A percentile compares a stretch with the other conserved stretches of the same genome.
phyloP scores from a whole-genome alignment of 2,329 filamentous ascomycete species.

The Triangularia setosa region DNA sequence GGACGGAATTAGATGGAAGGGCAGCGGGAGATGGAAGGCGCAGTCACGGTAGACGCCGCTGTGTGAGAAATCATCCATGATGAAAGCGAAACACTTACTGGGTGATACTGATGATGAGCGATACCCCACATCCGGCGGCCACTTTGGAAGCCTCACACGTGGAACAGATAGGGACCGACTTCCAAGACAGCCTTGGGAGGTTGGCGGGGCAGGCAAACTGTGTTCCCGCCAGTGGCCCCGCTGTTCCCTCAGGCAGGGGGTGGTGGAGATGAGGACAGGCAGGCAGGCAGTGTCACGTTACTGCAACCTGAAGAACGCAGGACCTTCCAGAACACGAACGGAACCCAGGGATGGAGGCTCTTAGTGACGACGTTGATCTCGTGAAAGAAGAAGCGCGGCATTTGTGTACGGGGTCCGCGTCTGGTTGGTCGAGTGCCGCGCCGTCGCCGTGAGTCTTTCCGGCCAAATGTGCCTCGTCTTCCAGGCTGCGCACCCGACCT shows the following conservation, averaged over 20 bases:
- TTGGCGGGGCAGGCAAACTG: neutral
- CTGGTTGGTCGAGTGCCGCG: neutral
- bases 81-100: neutral
- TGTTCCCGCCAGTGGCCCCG: neutral
- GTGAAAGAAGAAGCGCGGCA: neutral
- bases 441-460: neutral
- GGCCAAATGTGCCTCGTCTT: neutral
- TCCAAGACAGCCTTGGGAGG: neutral
- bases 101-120: too few relatives aligned
- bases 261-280: neutral
- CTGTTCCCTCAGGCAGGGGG: neutral
- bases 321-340: neutral
- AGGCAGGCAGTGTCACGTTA: neutral
- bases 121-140: neutral
- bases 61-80: too few relatives aligned
- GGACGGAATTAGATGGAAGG: neutral
- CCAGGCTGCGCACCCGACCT: neutral
- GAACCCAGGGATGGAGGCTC: neutral
- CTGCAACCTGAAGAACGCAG: neutral
- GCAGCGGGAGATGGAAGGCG: neutral
- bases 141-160: neutral
- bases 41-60: neutral
- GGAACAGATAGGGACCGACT: too few relatives aligned
- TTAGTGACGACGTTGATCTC: neutral
- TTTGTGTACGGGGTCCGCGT: neutral